Conservation (phyloP, 805 yeast species). For the Starmerella floris region DNA sequence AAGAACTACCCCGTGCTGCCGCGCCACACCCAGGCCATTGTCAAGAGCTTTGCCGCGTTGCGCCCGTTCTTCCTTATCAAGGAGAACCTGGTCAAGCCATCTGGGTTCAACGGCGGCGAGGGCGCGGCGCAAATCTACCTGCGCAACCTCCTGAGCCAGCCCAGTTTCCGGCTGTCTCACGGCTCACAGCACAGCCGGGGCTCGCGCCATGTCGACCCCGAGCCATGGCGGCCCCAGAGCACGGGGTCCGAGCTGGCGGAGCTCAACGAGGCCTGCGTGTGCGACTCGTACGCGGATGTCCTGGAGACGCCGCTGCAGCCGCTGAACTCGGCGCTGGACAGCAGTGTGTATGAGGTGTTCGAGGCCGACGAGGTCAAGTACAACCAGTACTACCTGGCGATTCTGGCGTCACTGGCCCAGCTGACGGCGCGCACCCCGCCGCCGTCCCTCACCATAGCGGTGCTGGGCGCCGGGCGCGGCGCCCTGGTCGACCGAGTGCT, state of each 20-base stretch:
- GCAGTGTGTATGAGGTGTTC: conserved; percentile 51
- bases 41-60: conserved; percentile 35
- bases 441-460: conserved; percentile 27
- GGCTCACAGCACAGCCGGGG: conserved; percentile 1
- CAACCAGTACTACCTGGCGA: conserved; percentile 51
- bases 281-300: conserved; percentile 28
- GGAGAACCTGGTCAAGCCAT: conserved; percentile 32
- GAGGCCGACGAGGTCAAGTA: conserved; percentile 63
- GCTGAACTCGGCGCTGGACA: conserved; percentile 40
- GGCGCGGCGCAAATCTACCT: conserved; percentile 34
- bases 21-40: conserved; percentile 40
- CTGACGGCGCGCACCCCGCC: not conserved
- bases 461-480: conserved; percentile 85
- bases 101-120: conserved; percentile 27
- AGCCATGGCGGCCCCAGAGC: not conserved
- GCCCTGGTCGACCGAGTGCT: conserved; percentile 51
- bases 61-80: conserved; percentile 37
- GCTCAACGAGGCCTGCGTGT: not conserved
- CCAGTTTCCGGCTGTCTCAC: not conserved
- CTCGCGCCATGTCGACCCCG: conserved; percentile 13
- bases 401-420: conserved; percentile 38
- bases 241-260: not conserved
- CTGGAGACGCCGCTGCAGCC: conserved; percentile 64
- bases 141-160: conserved; percentile 29
- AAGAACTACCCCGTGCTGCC: conserved; percentile 53